Evolutionary conservation across 495 filamentous ascomycete species (phyloP), one percentile per base, ranked within the genome.

Genomic region (Jackrogersella multiformis): DNA sequence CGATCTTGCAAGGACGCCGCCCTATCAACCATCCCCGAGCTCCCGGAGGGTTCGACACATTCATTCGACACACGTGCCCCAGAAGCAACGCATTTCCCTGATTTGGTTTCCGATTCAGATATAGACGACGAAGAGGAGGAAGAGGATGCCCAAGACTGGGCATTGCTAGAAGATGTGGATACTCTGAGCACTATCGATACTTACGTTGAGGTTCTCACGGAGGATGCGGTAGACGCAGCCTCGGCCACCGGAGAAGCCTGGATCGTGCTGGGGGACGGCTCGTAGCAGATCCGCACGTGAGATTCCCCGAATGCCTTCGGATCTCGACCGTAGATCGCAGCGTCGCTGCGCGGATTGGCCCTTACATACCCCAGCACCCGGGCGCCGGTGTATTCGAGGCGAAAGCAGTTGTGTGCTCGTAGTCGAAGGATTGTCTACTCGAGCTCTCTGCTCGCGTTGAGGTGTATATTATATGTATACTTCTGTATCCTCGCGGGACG

Each of bases 241-340:
- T 66, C 68, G 9, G 39, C 46, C 52, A 30, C 52, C 46, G 72
- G 57, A 23, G 68, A 66, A 42, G 61, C 70, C 62, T 80, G 77
- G 78, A 67, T 81, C 4, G 68, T 80, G 69, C 73, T 82, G 70
- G 76, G 75, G 49, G 77, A 78, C 75, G 80, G 77, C 79, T 81
- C 72, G 79, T 75, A 82, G 73, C 80, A 82, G 77, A 74, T 82
- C 77, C 77, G 75, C 77, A 64, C 30, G 72, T 57, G 73, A 71
- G 73, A 48, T 66, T n/a, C 71, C 74, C 72, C 61, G 76, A 72
- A 68, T 35, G 75, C 74, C 76, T 57, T 48, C 60, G 72, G 68
- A 68, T 71, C 70, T 73, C 73, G 76, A 72, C 61, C 36, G 5
- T n/a, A 66, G 38, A 60, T 55, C 57, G 59, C 49, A 62, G 64